Base-by-base conservation (phyloP, 768 basidiomycete species). In the Jaapia argillacea region DNA sequence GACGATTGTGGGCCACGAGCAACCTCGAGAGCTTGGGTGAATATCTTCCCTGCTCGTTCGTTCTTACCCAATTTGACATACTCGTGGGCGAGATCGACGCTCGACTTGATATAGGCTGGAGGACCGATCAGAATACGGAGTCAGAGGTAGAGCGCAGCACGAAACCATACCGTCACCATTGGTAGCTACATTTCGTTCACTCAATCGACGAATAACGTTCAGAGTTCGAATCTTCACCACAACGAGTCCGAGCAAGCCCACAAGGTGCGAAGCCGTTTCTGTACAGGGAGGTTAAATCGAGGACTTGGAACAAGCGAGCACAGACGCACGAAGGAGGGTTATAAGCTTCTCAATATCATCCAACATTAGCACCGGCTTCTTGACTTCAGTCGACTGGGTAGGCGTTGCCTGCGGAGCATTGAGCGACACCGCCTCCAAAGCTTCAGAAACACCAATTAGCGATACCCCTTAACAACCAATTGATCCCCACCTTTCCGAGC, bases 41-140 rank as follows among this genome's bases (percentile, higher is more conserved):
- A 85, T 16, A 94, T 71, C 2, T 63, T 54, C 1, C 64, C 67
- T 0, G 91, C 90, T 27, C 82, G 74, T 41, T 74, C 74, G 2
- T 65, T 60, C 57, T 84, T 87, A 3, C 93, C 92, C 1, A 97
- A 70, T 26, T 71, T 74, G 36, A 79, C 64, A 52, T 92, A 91
- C 56, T 92, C 88, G 44, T 78, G 71, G 0, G 85, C 92, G 4
- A 94, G 71, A 35, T 81, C 76, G 1, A 81, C 64, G 2, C 85
- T 91, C 1, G 75, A 63, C 1, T 60, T 59, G 16, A 85, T 66
- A 55, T 78, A 88, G 10, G 67, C 83, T 87, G 49, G 24, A 28
- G 42, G 27, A 28, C 39, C 10, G 12, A 24, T 13, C 25, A 45
- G n/a, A n/a, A n/a, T n/a, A n/a, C n/a, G n/a, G n/a, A n/a, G n/a